Evolutionary conservation across 257 asterid genomes (phyloP).

Genomic region (Nicotiana paniculata): DNA sequence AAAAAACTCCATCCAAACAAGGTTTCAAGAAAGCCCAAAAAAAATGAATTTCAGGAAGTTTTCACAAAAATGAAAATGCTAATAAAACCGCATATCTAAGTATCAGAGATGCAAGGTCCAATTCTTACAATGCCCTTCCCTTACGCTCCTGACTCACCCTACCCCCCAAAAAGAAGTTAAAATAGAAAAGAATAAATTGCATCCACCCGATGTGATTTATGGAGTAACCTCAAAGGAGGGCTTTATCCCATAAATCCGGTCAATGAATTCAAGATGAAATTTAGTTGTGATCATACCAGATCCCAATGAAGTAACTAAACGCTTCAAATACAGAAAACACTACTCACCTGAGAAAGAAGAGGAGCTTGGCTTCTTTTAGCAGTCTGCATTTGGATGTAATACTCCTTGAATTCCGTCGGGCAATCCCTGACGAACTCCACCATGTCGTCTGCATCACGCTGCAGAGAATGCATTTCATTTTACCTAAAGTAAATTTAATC

Average conservation of each 20-base stretch:
- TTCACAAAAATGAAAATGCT: not conserved
- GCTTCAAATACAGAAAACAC: not conserved
- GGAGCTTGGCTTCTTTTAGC: slow-evolving; percentile 98
- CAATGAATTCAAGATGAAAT: not conserved
- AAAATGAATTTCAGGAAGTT: not conserved
- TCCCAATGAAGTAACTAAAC: not conserved
- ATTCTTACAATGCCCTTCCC: not conserved
- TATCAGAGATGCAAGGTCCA: not conserved
- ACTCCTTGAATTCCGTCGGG: slow-evolving; percentile 79
- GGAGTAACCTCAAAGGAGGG: not conserved
- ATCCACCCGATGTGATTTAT: not conserved
- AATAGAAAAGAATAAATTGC: not conserved
- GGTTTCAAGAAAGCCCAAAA: not conserved
- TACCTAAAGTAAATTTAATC: not conserved
- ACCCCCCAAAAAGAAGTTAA: not conserved
- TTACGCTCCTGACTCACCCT: not conserved
- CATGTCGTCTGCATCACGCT: slow-evolving; percentile 95
- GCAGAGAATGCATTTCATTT: slow-evolving; percentile 4
- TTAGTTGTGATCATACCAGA: not conserved
- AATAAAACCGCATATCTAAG: not conserved
- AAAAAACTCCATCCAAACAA: not conserved
- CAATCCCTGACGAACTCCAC: slow-evolving; percentile 57
- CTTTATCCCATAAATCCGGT: not conserved
- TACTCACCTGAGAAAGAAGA: slow-evolving; percentile 70
- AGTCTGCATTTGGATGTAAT: slow-evolving; percentile 95